phyloP scores from a whole-genome alignment of 23 red algal species.

The Agarophyton chilense region DNA sequence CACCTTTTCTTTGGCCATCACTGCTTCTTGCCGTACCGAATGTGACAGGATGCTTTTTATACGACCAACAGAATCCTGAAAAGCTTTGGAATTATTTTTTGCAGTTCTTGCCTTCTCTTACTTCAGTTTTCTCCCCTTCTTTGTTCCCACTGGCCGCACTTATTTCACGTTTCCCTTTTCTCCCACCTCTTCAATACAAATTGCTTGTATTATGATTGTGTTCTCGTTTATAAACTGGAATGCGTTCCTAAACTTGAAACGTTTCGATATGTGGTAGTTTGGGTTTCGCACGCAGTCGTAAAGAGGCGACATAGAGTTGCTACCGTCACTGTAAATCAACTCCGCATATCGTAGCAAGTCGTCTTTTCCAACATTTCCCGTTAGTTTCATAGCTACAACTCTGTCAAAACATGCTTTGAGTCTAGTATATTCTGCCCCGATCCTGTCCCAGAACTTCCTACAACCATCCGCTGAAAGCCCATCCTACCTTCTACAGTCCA shows the following conservation, averaged over 20 bases:
- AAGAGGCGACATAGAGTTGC: neutral
- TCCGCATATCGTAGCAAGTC: neutral
- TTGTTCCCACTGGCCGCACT: too few relatives aligned
- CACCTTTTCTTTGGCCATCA: too few relatives aligned
- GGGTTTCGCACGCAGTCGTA: neutral
- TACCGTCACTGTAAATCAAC: constrained; percentile 6
- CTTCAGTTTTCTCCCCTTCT: too few relatives aligned
- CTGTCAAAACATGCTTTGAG: too few relatives aligned
- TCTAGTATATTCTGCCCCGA: neutral
- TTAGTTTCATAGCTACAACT: neutral
- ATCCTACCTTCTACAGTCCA: constrained; percentile 13
- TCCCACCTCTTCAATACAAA: too few relatives aligned
- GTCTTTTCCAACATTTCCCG: neutral
- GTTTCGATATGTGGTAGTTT: constrained; percentile 8
- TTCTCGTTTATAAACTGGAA: neutral
- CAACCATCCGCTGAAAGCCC: neutral
- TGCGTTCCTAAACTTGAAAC: neutral
- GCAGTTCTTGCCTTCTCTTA: too few relatives aligned
- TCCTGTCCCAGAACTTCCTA: constrained; percentile 9
- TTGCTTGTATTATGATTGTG: too few relatives aligned
- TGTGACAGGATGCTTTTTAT: too few relatives aligned
- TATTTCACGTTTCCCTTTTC: too few relatives aligned
- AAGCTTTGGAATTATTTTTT: too few relatives aligned
- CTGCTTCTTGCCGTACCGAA: too few relatives aligned
- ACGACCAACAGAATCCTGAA: too few relatives aligned